These are phyloP conservation scores for Filosporella fistucella DNA, from an alignment of 495 filamentous ascomycete species.

Conservation along the genomic window DNA sequence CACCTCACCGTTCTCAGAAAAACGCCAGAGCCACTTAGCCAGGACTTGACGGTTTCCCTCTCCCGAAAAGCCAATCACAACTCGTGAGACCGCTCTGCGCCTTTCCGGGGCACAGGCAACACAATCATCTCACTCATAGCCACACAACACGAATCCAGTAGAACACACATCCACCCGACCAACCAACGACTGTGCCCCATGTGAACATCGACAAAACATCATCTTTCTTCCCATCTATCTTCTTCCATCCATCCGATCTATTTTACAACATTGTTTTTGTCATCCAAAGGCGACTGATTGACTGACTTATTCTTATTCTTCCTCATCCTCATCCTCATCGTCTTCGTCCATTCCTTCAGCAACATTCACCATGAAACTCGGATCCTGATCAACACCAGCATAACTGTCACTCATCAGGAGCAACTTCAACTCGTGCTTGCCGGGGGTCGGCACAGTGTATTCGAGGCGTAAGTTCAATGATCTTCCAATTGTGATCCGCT, in stretches of 20 bases:
- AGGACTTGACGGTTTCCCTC: neutral
- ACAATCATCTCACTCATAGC: slow-evolving; percentile 18
- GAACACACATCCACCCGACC: slow-evolving; percentile 2
- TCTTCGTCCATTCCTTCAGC: slow-evolving; percentile 96
- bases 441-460: slow-evolving; percentile 80
- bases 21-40: slow-evolving; percentile 5
- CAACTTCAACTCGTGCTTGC: slow-evolving; percentile 82
- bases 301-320: slow-evolving; percentile 20
- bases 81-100: slow-evolving; percentile 9
- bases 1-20: slow-evolving; percentile 1
- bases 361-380: slow-evolving; percentile 76
- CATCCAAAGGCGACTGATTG: slow-evolving; percentile 6
- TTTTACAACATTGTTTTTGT: slow-evolving; percentile 21
- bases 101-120: slow-evolving; percentile 19
- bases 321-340: slow-evolving; percentile 66
- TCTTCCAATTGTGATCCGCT: slow-evolving; percentile 81
- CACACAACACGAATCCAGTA: slow-evolving; percentile 15
- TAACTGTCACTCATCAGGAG: slow-evolving; percentile 98
- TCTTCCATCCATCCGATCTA: slow-evolving; percentile 22
- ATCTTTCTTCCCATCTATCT: slow-evolving; percentile 15
- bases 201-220: neutral
- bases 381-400: slow-evolving; percentile 94
- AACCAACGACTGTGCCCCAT: slow-evolving; percentile 1
- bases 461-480: slow-evolving; percentile 77
- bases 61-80: slow-evolving; percentile 16